These are phyloP conservation scores for Wallemia mellicola DNA, from an alignment of 1,284 basidiomycete genomes.

Conservation along the genomic window DNA sequence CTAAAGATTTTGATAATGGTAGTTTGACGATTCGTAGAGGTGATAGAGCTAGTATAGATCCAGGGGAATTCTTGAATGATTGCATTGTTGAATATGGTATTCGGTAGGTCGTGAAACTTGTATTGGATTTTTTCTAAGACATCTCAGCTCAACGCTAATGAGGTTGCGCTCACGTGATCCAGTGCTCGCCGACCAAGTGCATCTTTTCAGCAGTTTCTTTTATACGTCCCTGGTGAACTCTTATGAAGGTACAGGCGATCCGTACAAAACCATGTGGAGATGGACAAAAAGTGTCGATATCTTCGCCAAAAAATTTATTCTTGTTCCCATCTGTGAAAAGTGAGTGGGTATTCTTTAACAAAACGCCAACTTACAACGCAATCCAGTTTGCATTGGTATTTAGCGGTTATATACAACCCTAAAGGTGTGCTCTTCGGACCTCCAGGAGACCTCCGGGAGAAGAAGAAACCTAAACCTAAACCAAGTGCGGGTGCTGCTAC, in stretches of 20 bases:
- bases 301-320: conserved; percentile 68
- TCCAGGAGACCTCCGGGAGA: conserved; percentile 8
- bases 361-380: conserved; percentile 1
- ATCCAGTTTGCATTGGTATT: conserved; percentile 73
- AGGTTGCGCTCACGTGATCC: not conserved
- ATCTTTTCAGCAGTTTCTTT: conserved; percentile 92
- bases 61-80: conserved; percentile 72
- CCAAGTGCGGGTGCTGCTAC: conserved; percentile 1
- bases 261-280: conserved; percentile 59
- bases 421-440: conserved; percentile 16
- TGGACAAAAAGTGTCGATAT: conserved; percentile 54
- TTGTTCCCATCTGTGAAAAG: conserved; percentile 93
- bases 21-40: conserved; percentile 13
- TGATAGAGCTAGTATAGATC: conserved; percentile 40
- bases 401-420: conserved; percentile 74
- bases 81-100: conserved; percentile 71
- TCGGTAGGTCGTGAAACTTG: too few relatives aligned
- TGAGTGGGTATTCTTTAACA: conserved; percentile 16
- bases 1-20: not conserved
- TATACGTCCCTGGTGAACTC: conserved; percentile 18
- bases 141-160: not conserved
- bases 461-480: conserved; percentile 2
- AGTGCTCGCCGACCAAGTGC: conserved; percentile 29
- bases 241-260: conserved; percentile 3
- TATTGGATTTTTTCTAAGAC: too few relatives aligned